These are phyloP conservation scores for Jasminum sambac DNA, from an alignment of 257 asterid genomes.

Conservation along the genomic window DNA sequence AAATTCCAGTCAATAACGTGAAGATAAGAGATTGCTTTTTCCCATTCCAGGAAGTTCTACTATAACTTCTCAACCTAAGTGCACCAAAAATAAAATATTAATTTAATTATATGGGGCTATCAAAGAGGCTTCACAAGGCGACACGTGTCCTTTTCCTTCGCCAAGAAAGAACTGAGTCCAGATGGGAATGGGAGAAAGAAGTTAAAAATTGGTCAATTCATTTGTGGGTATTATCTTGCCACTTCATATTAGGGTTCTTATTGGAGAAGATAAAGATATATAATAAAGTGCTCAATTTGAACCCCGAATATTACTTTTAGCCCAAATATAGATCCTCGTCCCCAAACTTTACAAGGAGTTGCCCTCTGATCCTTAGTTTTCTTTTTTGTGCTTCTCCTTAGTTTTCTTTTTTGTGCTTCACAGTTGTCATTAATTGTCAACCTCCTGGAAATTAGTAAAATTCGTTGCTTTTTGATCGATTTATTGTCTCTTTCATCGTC, in stretches of 20 bases:
- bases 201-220: constrained; percentile 15
- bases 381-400: too few relatives aligned
- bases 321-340: too few relatives aligned
- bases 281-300: constrained; percentile 25
- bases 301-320: not conserved
- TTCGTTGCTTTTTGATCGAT: too few relatives aligned
- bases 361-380: too few relatives aligned
- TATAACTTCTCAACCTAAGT: constrained; percentile 3
- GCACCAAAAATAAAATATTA: not conserved
- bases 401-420: too few relatives aligned
- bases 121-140: constrained; percentile 31
- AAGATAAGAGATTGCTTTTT: constrained; percentile 16
- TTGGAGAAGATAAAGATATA: constrained; percentile 11
- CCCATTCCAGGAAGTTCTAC: constrained; percentile 12
- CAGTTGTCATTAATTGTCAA: too few relatives aligned
- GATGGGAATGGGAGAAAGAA: constrained; percentile 47
- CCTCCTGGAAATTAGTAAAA: too few relatives aligned
- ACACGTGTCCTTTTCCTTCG: constrained; percentile 38
- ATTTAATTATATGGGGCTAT: constrained; percentile 26
- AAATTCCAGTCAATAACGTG: constrained; percentile 38
- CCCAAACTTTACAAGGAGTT: too few relatives aligned
- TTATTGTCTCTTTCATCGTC: too few relatives aligned
- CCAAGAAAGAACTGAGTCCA: constrained; percentile 18
- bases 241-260: constrained; percentile 35
- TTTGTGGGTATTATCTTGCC: constrained; percentile 58